phyloP scores from a whole-genome alignment of 306 rosid species.

The Clitoria ternatea region DNA sequence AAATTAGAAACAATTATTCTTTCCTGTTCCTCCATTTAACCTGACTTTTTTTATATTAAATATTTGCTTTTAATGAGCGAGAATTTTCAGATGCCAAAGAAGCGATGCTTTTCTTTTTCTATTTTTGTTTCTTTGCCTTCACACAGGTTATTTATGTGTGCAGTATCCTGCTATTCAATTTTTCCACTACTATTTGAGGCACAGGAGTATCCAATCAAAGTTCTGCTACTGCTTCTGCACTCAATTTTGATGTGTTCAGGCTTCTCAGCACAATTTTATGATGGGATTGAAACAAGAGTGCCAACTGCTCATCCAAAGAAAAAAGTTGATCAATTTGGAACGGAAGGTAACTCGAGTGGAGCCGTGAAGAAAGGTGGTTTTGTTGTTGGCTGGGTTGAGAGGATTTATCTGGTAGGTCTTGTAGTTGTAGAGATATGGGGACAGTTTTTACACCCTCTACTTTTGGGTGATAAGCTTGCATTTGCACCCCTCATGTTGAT shows the following conservation, averaged over 20 bases:
- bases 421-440: constrained; percentile 72
- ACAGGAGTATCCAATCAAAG: constrained; percentile 83
- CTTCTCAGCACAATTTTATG: constrained; percentile 56
- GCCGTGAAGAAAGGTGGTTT: constrained; percentile 34
- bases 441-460: constrained; percentile 70
- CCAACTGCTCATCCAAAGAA: constrained; percentile 11
- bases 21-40: not conserved
- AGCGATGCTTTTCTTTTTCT: not conserved
- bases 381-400: constrained; percentile 46
- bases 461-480: constrained; percentile 67
- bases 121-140: not conserved
- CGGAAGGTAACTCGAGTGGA: constrained; percentile 5
- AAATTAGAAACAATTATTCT: not conserved
- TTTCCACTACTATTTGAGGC: constrained; percentile 79
- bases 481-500: constrained; percentile 75
- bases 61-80: not conserved
- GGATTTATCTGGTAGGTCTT: constrained; percentile 59
- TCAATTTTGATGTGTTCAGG: constrained; percentile 67
- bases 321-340: constrained; percentile 20
- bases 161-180: constrained; percentile 85
- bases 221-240: constrained; percentile 61
- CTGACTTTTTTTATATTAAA: not conserved
- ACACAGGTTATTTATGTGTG: constrained; percentile 23
- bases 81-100: not conserved
- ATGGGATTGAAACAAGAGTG: constrained; percentile 29